A percentile compares a stretch with the other conserved stretches of the same genome.
Evolutionary conservation across 352 stramenopile genomes (phyloP).

Genomic region (Globisporangium camurandrum): DNA sequence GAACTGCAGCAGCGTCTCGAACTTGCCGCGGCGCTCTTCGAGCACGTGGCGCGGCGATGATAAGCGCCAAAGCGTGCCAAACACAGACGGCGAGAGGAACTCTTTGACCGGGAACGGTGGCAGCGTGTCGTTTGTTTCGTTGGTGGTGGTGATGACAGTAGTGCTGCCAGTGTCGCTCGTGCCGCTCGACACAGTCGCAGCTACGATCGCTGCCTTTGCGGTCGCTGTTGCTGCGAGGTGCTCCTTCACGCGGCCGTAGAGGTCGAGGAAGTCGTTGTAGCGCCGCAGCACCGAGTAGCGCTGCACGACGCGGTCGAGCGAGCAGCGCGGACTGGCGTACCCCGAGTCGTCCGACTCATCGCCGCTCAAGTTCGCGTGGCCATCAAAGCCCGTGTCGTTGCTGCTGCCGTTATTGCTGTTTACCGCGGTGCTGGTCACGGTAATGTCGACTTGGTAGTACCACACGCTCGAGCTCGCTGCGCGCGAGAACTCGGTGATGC

Average conservation of each 20-base stretch:
- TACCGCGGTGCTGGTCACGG: slow-evolving; percentile 10
- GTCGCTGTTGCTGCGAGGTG: too few relatives aligned
- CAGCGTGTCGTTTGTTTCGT: slow-evolving; percentile 1
- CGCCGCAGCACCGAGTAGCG: slow-evolving; percentile 58
- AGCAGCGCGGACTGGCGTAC: slow-evolving; percentile 6
- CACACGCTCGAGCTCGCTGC: slow-evolving; percentile 38
- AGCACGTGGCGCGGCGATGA: slow-evolving; percentile 37
- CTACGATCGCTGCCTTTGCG: too few relatives aligned
- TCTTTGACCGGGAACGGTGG: slow-evolving; percentile 55
- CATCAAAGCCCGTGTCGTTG: not conserved
- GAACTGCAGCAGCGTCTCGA: slow-evolving; percentile 49
- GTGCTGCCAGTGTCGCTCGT: too few relatives aligned
- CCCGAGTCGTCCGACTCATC: slow-evolving; percentile 15
- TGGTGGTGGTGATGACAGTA: too few relatives aligned
- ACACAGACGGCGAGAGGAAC: slow-evolving; percentile 31
- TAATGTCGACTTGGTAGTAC: slow-evolving; percentile 68
- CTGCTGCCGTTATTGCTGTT: not conserved
- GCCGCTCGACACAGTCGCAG: slow-evolving; percentile 7
- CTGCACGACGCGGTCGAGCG: slow-evolving; percentile 18
- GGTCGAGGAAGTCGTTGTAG: slow-evolving; percentile 58
- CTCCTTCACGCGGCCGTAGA: slow-evolving; percentile 38
- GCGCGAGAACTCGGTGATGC: slow-evolving; percentile 43
- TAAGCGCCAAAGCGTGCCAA: slow-evolving; percentile 41
- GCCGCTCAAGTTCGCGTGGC: slow-evolving; percentile 8
- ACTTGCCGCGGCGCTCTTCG: slow-evolving; percentile 41